A percentile compares a stretch with the other conserved stretches of the same genome.
Evolutionary conservation across 2,329 filamentous ascomycete genomes (phyloP).

Genomic region (Ceratocystis alfenasii): DNA sequence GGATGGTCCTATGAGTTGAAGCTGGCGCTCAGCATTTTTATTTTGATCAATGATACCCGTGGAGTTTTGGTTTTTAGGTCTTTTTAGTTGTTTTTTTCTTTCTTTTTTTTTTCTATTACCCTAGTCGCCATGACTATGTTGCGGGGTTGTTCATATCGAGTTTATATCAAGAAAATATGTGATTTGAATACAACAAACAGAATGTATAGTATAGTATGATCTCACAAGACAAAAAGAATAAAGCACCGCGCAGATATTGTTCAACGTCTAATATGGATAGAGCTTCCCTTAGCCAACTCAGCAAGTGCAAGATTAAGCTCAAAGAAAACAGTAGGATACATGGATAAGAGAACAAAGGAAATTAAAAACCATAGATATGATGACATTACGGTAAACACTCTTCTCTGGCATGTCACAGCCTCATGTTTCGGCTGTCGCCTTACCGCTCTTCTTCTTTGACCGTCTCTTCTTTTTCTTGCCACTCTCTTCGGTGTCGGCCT

Average conservation of each 20-base stretch:
- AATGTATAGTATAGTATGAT: too few relatives aligned
- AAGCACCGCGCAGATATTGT: neutral
- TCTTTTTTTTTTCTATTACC: neutral
- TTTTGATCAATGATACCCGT: slow-evolving; percentile 11
- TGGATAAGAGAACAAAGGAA: neutral
- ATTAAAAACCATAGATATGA: slow-evolving; percentile 14
- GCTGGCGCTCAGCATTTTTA: neutral
- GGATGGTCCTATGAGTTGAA: too few relatives aligned
- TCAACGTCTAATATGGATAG: neutral
- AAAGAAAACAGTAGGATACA: too few relatives aligned
- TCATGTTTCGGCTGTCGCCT: slow-evolving; percentile 27
- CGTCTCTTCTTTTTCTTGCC: slow-evolving; percentile 37
- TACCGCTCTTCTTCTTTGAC: slow-evolving; percentile 40
- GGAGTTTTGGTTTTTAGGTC: neutral
- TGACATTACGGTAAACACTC: neutral
- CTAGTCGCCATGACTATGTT: too few relatives aligned
- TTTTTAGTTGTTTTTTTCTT: neutral
- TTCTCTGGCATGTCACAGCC: neutral
- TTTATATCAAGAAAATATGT: too few relatives aligned
- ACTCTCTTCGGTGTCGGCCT: slow-evolving; percentile 26
- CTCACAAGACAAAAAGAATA: neutral
- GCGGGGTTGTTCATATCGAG: too few relatives aligned
- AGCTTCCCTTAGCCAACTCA: too few relatives aligned
- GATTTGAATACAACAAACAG: too few relatives aligned
- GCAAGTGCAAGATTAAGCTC: too few relatives aligned